Evolutionary conservation across 2,329 filamentous ascomycete species (phyloP).

Genomic region (Thielaviopsis ethacetica): DNA sequence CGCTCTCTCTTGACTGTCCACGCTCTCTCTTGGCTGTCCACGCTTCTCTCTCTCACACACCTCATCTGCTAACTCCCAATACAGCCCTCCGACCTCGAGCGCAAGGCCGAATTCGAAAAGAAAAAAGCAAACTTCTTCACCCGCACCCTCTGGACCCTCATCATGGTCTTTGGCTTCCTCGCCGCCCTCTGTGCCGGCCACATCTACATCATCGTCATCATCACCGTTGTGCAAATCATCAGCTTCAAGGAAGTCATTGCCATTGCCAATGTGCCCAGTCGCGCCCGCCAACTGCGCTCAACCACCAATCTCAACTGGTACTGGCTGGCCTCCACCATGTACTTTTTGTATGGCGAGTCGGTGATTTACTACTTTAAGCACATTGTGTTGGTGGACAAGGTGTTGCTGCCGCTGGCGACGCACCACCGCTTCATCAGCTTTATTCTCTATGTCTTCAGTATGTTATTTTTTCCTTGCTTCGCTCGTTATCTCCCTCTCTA

Average conservation of each 20-base stretch:
- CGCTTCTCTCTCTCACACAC: background rate
- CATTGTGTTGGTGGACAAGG: slow-evolving; percentile 84
- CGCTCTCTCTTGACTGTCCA: slow-evolving; percentile 12
- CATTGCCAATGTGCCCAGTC: slow-evolving; percentile 86
- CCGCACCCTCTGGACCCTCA: slow-evolving; percentile 89
- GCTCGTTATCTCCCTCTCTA: background rate
- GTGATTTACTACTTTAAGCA: slow-evolving; percentile 99
- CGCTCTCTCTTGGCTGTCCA: slow-evolving; percentile 11
- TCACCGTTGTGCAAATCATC: slow-evolving; percentile 86
- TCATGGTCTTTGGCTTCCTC: slow-evolving; percentile 95
- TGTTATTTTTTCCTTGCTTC: slow-evolving; percentile 17
- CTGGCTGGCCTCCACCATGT: slow-evolving; percentile 97
- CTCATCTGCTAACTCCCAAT: slow-evolving; percentile 7
- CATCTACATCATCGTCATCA: slow-evolving; percentile 88
- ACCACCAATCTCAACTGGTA: slow-evolving; percentile 99
- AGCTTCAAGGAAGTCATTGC: slow-evolving; percentile 99
- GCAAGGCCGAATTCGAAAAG: slow-evolving; percentile 66
- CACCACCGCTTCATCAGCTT: slow-evolving; percentile 99
- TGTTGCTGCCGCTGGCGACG: slow-evolving; percentile 81
- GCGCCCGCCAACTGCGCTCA: slow-evolving; percentile 76
- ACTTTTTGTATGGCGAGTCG: slow-evolving; percentile 95
- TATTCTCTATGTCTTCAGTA: slow-evolving; percentile 92
- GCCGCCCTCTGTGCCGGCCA: slow-evolving; percentile 85
- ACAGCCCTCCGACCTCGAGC: slow-evolving; percentile 1
- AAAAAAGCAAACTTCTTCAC: slow-evolving; percentile 98